Evolutionary conservation across 148 eudicot genomes (phyloP).

Genomic region (Diospyros kaki): DNA sequence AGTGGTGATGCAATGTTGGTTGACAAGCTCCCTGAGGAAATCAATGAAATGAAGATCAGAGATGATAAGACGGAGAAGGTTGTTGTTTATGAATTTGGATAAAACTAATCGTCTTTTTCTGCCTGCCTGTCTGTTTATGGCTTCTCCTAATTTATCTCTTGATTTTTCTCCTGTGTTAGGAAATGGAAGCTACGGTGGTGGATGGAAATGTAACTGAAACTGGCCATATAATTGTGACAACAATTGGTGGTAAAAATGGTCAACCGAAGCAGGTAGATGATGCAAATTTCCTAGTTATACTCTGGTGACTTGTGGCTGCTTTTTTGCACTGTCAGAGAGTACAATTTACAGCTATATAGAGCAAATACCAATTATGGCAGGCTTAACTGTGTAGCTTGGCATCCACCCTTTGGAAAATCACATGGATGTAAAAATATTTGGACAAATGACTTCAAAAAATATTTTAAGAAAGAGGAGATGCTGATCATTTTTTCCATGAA

Average conservation of each 20-base stretch:
- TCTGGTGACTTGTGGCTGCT: background rate
- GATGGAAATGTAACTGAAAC: conserved; percentile 46
- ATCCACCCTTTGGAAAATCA: background rate
- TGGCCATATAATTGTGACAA: conserved; percentile 46
- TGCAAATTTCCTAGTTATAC: background rate
- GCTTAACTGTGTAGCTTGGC: background rate
- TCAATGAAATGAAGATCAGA: conserved; percentile 31
- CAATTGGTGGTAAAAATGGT: conserved; percentile 50
- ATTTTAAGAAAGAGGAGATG: no score
- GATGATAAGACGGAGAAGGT: conserved; percentile 32
- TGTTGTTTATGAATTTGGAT: background rate
- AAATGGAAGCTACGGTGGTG: conserved; percentile 38
- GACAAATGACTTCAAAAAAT: background rate
- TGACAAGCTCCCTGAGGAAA: conserved; percentile 30
- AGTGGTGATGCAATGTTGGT: conserved; percentile 23
- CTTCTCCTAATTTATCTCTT: background rate
- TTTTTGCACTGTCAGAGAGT: background rate
- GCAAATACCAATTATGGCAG: background rate
- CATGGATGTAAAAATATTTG: background rate
- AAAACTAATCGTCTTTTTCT: background rate
- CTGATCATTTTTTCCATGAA: no score
- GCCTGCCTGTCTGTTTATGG: background rate
- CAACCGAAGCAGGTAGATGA: conserved; percentile 44
- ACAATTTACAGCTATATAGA: background rate
- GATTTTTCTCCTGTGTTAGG: conserved; percentile 17